Base-by-base conservation (phyloP, 2,329 filamentous ascomycete genomes). In the Teratosphaeria epicoccoides region DNA sequence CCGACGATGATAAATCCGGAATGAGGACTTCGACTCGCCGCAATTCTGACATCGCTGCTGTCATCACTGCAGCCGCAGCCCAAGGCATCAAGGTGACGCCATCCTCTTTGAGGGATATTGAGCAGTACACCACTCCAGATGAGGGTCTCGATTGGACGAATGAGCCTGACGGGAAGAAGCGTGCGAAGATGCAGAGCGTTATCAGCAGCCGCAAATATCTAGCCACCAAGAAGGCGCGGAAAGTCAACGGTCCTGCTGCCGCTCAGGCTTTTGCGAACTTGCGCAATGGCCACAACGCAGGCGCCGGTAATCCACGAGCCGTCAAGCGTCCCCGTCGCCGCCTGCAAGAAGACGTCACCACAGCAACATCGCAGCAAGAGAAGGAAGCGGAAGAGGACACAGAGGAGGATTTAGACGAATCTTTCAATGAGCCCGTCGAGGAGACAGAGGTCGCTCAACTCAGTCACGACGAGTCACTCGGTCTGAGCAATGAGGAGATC, bases 61-160 rank as follows among this genome's bases (percentile, higher is more conserved):
- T 17, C 14, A 40, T 40, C 33, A 24, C 20, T 10, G 43, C 26
- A 48, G 24, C 43, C 12, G 43, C 43, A 24, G 9, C 22, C 20
- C 20, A 24, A 12, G 33, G 33, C 10, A 40, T 40, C 24, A 22
- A 47, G 49, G 45, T 17, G 46, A 48, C 45, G n/a, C 33, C 33
- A 20, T 14, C 14, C 17, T 40, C 33, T 7, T 17, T 40, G 5
- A 40, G n/a, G 33, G 33, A 49, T 12, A 48, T 53, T 25, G 22
- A n/a, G 14, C 17, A 22, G 29, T 53, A 53, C 20, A 51, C 44
- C 29, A 37, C 24, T 20, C 43, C 48, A 11, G 49, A 40, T 24
- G 52, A 53, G 45, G 24, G 49, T 43, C 33, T 53, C 6, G 33
- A 53, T 45, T 53, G 52, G 52, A 44, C 37, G 6, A 28, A 47